phyloP scores from a whole-genome alignment of 106 monocot species.

The Chionographis japonica region DNA sequence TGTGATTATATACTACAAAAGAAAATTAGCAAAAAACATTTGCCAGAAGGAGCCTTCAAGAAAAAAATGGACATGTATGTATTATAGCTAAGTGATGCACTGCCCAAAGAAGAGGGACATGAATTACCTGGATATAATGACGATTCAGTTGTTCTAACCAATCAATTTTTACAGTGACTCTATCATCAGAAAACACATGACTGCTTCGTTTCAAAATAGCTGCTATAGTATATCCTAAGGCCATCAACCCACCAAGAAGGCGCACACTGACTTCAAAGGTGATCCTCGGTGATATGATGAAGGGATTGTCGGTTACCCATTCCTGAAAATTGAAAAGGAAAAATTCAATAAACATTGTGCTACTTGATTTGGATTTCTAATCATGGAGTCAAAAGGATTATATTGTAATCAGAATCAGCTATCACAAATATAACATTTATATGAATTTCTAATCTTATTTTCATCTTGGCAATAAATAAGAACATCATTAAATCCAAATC shows the following conservation, averaged over 20 bases:
- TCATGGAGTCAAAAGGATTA: no score
- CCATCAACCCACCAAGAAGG: slow-evolving; percentile 98
- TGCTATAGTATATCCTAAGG: slow-evolving; percentile 92
- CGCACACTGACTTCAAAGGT: slow-evolving; percentile 98
- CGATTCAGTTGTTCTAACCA: slow-evolving; percentile 91
- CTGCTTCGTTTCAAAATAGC: slow-evolving; percentile 90
- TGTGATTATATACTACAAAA: no score
- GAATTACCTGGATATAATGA: slow-evolving; percentile 76
- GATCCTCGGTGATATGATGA: slow-evolving; percentile 96
- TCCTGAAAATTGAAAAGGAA: slow-evolving; percentile 47
- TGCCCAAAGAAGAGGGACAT: background rate
- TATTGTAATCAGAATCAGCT: no score
- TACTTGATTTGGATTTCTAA: no score
- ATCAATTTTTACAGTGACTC: slow-evolving; percentile 83
- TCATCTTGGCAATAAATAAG: no score
- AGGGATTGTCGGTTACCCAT: slow-evolving; percentile 94
- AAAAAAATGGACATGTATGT: no score
- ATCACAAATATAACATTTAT: no score
- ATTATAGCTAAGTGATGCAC: background rate
- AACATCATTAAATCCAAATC: no score
- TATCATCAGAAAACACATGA: slow-evolving; percentile 81
- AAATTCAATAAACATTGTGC: background rate
- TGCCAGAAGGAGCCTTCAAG: no score
- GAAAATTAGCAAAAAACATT: no score
- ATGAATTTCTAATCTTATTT: no score